Percentiles rank a stretch among this genome's conserved stretches.
Conservation (phyloP, 495 filamentous ascomycete genomes). For the Pseudotulostoma volvatum region DNA sequence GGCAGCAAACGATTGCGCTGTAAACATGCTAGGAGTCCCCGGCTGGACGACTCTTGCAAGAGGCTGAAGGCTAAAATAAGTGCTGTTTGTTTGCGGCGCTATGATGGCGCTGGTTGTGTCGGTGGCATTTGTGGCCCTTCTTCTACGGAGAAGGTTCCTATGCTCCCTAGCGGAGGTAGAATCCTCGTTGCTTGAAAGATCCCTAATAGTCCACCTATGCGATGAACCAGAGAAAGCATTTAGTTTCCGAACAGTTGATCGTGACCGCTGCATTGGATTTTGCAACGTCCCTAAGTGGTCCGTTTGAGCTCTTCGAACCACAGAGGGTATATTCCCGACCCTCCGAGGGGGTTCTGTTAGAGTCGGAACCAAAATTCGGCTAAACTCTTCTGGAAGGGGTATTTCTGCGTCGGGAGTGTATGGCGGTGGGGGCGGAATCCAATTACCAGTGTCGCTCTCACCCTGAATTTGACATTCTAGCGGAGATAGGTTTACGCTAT, state of each 20-base stretch:
- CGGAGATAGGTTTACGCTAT: slow-evolving; percentile 13
- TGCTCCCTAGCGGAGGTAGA: neutral
- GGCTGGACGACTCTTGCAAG: neutral
- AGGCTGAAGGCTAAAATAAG: neutral
- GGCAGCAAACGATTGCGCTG: neutral
- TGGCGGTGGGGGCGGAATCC: slow-evolving; percentile 84
- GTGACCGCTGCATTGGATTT: slow-evolving; percentile 6
- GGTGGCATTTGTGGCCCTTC: neutral
- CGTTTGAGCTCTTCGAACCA: slow-evolving; percentile 13
- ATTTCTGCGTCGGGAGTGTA: slow-evolving; percentile 56
- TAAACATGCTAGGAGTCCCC: neutral
- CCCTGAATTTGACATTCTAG: slow-evolving; percentile 41
- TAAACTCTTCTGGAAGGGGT: slow-evolving; percentile 39
- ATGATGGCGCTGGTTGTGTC: neutral
- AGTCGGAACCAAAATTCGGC: slow-evolving; percentile 18
- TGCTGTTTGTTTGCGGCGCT: neutral
- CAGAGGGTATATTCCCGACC: slow-evolving; percentile 2
- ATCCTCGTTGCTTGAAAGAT: slow-evolving; percentile 5
- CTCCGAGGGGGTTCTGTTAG: slow-evolving; percentile 7
- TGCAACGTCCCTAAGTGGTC: slow-evolving; percentile 3
- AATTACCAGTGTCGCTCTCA: slow-evolving; percentile 82
- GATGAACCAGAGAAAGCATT: slow-evolving; percentile 14
- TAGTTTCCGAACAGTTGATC: slow-evolving; percentile 18
- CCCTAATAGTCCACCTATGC: slow-evolving; percentile 11
- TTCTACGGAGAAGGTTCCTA: slow-evolving; percentile 1